phyloP scores from a whole-genome alignment of 352 stramenopile species.

The Lagenidium giganteum region DNA sequence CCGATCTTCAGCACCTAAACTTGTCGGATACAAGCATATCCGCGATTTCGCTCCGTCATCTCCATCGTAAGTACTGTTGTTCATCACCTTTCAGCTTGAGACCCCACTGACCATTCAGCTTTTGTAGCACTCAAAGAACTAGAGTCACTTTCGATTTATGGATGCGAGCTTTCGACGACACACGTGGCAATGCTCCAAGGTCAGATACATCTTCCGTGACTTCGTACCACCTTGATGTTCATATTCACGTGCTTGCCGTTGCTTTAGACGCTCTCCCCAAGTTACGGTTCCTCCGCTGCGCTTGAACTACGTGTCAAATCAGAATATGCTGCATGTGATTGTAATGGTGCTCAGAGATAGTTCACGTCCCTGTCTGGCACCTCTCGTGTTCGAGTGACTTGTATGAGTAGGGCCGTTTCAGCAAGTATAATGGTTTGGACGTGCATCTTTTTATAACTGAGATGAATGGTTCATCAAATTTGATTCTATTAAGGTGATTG shows the following conservation, averaged over 20 bases:
- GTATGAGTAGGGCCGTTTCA: no score
- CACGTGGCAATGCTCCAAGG: conserved; percentile 20
- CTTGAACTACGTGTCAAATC: no score
- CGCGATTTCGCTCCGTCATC: conserved; percentile 54
- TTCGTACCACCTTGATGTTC: background rate
- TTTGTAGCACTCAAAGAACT: conserved; percentile 19
- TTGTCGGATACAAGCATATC: conserved; percentile 74
- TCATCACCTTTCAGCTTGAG: background rate
- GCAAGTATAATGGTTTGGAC: conserved; percentile 3
- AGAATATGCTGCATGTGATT: no score
- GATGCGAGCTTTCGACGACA: conserved; percentile 11
- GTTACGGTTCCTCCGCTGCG: conserved; percentile 18
- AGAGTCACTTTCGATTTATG: conserved; percentile 21
- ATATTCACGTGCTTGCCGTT: background rate
- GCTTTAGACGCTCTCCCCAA: conserved; percentile 16
- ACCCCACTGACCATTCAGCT: background rate
- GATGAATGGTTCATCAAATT: no score
- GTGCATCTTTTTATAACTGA: conserved; percentile 1
- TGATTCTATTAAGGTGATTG: no score
- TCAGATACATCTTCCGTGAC: background rate
- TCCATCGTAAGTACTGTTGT: conserved; percentile 43
- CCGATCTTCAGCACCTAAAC: conserved; percentile 59
- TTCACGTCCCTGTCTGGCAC: no score
- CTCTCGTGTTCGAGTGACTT: no score
- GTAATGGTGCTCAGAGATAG: no score